A percentile compares a stretch with the other conserved stretches of the same genome.
These are phyloP conservation scores for Prunus yedoensis DNA, from an alignment of 331 rosid genomes.

Conservation along the genomic window DNA sequence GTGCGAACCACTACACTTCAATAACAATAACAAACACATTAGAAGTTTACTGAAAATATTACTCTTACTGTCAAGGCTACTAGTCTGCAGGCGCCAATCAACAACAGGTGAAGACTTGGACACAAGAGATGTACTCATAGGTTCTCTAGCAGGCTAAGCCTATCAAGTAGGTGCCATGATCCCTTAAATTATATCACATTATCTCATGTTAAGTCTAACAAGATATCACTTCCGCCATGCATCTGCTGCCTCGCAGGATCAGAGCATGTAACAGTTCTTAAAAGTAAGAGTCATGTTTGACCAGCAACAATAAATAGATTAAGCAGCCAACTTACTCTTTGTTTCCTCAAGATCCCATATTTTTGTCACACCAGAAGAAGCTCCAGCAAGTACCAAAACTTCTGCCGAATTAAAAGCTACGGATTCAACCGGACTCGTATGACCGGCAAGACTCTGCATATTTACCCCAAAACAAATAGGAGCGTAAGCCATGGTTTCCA, in stretches of 20 bases:
- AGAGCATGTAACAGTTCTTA: conserved; percentile 7
- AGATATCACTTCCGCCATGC: conserved; percentile 4
- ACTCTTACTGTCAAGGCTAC: conserved; percentile 10
- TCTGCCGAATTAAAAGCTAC: conserved; percentile 78
- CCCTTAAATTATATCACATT: conserved; percentile 15
- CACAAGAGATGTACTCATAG: conserved; percentile 14
- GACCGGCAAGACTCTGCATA: conserved; percentile 79
- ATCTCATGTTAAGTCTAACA: conserved; percentile 9
- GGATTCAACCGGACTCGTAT: conserved; percentile 83
- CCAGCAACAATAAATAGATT: neutral
- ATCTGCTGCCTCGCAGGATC: conserved; percentile 13
- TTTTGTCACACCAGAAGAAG: conserved; percentile 82
- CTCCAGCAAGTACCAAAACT: conserved; percentile 90
- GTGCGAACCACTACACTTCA: conserved; percentile 99
- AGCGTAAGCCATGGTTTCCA: neutral
- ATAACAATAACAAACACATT: conserved; percentile 51
- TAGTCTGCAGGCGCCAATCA: conserved; percentile 7
- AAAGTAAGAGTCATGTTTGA: neutral
- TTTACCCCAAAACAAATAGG: conserved; percentile 16
- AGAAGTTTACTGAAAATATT: conserved; percentile 34
- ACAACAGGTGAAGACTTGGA: conserved; percentile 7
- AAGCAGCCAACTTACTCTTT: conserved; percentile 70
- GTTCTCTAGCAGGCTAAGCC: conserved; percentile 20
- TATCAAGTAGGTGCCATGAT: conserved; percentile 21
- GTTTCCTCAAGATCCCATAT: conserved; percentile 97